Base-by-base conservation (phyloP, 139 green algal genomes). In the Trebouxia sp. region DNA sequence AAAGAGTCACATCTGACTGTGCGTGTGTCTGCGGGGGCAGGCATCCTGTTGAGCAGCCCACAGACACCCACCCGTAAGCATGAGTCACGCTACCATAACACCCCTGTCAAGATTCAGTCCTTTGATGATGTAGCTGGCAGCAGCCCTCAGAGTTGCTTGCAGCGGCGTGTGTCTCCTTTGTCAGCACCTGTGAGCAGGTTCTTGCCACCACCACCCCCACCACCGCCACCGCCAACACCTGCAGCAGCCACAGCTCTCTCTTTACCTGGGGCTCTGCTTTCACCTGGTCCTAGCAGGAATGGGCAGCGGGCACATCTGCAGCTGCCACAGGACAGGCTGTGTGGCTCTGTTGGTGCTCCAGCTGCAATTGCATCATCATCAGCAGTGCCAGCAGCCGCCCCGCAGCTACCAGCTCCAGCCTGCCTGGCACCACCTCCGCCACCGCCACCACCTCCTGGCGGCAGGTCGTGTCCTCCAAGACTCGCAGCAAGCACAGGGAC, bases 21-120 rank as follows among this genome's bases (percentile, higher is more conserved):
- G 62, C 37, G 37, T 35, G 32, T 72, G 11, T n/a, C 35, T 45
- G 62, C 62, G n/a, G 62, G 62, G 43, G 62, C 62, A 24, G 62
- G 62, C 62, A 72, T 72, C 32, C 15, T 72, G 62, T 35, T 72
- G 9, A 35, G 43, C 62, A 72, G 62, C 35, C 62, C 62, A 28
- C 28, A 72, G 62, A 72, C 62, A 1, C 62, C 62, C 20, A 72
- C 32, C 10, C 62, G 62, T 43, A 22, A 11, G 9, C 62, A 72
- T 4, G 62, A 72, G 35, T 32, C 37, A 17, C 62, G 62, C 12
- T 45, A 45, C 24, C 62, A 72, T 6, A 24, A 45, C 62, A 72
- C 35, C 9, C 62, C 62, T 35, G 43, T 72, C 62, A 28, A 35
- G 35, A 28, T 72, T 41, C 62, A 72, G 20, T 45, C 62, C 9